phyloP scores from a whole-genome alignment of 768 basidiomycete species.

The Sporobolomyces pararoseus region DNA sequence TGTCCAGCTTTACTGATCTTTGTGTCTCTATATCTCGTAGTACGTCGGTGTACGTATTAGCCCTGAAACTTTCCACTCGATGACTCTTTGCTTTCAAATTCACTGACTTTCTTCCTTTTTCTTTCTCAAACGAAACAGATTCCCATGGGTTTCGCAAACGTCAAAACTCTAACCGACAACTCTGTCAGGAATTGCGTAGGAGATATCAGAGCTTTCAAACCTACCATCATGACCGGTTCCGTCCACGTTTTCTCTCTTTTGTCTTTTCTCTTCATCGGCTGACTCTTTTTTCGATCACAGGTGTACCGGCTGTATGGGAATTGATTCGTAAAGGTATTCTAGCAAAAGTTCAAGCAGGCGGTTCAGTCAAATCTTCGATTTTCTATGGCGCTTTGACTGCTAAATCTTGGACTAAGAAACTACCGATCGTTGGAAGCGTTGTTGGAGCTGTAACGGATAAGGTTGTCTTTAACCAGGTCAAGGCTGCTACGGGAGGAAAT shows the following conservation, averaged over 20 bases:
- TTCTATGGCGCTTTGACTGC: slow-evolving; percentile 74
- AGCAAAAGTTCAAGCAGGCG: slow-evolving; percentile 67
- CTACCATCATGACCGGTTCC: slow-evolving; percentile 68
- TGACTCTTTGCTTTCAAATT: background rate
- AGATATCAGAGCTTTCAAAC: slow-evolving; percentile 75
- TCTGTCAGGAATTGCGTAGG: slow-evolving; percentile 61
- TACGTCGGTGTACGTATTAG: background rate
- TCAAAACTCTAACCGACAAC: slow-evolving; percentile 92
- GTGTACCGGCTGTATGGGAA: slow-evolving; percentile 96
- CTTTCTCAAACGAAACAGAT: background rate
- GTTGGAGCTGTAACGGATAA: slow-evolving; percentile 56
- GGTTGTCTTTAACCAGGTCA: slow-evolving; percentile 70
- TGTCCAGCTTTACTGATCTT: no score
- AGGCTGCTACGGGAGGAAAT: slow-evolving; percentile 81
- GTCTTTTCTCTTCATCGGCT: background rate
- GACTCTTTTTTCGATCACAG: slow-evolving; percentile 46
- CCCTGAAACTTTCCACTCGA: background rate
- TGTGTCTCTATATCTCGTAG: no score
- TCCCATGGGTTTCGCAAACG: slow-evolving; percentile 77
- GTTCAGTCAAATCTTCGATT: slow-evolving; percentile 63
- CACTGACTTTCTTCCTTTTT: background rate
- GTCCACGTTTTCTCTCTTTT: background rate
- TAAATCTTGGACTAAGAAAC: slow-evolving; percentile 60
- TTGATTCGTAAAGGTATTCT: slow-evolving; percentile 91
- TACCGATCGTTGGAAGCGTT: slow-evolving; percentile 64